A percentile compares a stretch with the other conserved stretches of the same genome.
These are phyloP conservation scores for Globomyces pollinis-pini DNA, from an alignment of 192 early-diverging fungal genomes.

Conservation along the genomic window DNA sequence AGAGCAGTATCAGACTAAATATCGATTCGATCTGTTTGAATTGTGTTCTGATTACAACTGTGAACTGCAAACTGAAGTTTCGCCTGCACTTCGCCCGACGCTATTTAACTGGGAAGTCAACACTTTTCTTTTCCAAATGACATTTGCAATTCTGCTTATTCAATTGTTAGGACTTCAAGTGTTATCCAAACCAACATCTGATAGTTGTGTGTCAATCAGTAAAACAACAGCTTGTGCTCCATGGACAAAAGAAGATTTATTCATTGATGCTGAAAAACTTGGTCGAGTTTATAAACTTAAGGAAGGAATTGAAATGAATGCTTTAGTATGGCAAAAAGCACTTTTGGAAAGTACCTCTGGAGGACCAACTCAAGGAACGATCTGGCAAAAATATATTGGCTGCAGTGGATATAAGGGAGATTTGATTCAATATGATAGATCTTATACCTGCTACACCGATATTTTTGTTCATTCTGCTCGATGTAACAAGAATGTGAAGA, in stretches of 20 bases:
- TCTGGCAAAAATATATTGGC: slow-evolving; percentile 31
- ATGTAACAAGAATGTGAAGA: slow-evolving; percentile 26
- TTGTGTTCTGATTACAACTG: too few relatives aligned
- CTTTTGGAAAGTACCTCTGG: slow-evolving; percentile 23
- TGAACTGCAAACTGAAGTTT: too few relatives aligned
- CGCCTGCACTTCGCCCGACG: too few relatives aligned
- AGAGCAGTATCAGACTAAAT: too few relatives aligned
- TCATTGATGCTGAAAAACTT: slow-evolving; percentile 38
- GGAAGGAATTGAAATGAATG: slow-evolving; percentile 13
- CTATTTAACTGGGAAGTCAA: too few relatives aligned
- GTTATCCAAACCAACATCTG: too few relatives aligned
- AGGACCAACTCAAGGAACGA: slow-evolving; percentile 18
- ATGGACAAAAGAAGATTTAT: slow-evolving; percentile 26
- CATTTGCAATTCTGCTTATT: too few relatives aligned
- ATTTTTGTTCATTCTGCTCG: slow-evolving; percentile 27
- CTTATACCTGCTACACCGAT: slow-evolving; percentile 40
- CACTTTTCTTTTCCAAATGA: too few relatives aligned
- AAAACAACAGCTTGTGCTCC: slow-evolving; percentile 30
- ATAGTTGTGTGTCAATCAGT: slow-evolving; percentile 33
- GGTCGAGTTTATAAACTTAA: slow-evolving; percentile 29
- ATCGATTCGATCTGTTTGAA: too few relatives aligned
- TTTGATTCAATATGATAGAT: slow-evolving; percentile 38
- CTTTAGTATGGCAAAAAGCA: slow-evolving; percentile 28
- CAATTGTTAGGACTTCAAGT: too few relatives aligned
- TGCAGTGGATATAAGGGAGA: slow-evolving; percentile 36